Percentiles rank a stretch among this genome's conserved stretches.
Evolutionary conservation across 108 stramenopile species (phyloP).

Genomic region (Seminavis robusta): DNA sequence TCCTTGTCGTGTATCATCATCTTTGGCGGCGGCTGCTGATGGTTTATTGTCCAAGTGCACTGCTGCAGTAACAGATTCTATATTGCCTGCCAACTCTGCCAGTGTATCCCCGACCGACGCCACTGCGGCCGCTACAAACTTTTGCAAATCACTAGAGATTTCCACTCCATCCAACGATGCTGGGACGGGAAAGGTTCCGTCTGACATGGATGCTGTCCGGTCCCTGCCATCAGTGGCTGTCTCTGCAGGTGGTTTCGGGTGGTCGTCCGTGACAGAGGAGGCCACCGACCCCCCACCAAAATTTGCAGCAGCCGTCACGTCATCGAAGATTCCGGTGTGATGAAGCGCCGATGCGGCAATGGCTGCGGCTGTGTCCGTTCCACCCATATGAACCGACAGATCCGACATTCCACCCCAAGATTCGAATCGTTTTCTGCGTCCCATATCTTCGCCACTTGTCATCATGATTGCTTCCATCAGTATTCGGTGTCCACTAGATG

Average conservation of each 20-base stretch:
- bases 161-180: slow-evolving; percentile 20
- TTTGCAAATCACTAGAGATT: slow-evolving; percentile 34
- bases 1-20: not conserved
- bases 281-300: no score
- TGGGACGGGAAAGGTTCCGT: slow-evolving; percentile 31
- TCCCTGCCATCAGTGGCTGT: slow-evolving; percentile 8
- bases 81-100: slow-evolving; percentile 33
- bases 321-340: slow-evolving; percentile 24
- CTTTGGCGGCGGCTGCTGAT: not conserved
- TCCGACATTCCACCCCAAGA: slow-evolving; percentile 91
- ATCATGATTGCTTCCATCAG: slow-evolving; percentile 48
- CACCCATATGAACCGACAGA: slow-evolving; percentile 34
- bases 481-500: slow-evolving; percentile 28
- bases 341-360: slow-evolving; percentile 9
- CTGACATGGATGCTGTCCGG: slow-evolving; percentile 44
- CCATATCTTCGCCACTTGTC: not conserved
- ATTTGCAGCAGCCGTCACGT: slow-evolving; percentile 55
- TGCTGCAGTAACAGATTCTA: slow-evolving; percentile 26
- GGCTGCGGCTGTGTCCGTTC: slow-evolving; percentile 11
- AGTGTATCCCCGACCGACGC: slow-evolving; percentile 40
- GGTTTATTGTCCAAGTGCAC: slow-evolving; percentile 14
- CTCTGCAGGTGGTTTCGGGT: not conserved
- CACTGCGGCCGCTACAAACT: slow-evolving; percentile 45
- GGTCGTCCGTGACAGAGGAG: not conserved
- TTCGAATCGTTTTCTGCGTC: slow-evolving; percentile 53